Base-by-base conservation (phyloP, 2,329 filamentous ascomycete species). In the Pseudocercospora cruenta region DNA sequence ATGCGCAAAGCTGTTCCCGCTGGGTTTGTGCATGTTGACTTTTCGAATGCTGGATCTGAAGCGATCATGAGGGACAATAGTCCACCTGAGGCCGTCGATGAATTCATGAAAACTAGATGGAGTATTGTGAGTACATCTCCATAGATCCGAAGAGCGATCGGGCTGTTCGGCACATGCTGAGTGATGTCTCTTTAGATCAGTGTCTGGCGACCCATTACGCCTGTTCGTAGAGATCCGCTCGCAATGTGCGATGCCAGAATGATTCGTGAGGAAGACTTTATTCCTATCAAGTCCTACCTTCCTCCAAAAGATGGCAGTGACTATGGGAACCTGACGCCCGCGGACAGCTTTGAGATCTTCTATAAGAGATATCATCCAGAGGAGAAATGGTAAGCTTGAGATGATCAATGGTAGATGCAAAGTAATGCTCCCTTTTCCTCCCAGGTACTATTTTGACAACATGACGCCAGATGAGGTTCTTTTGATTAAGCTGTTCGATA, bases 181-280 rank as follows among this genome's bases (percentile, higher is more conserved):
- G 28, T 31, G 28, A 6, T 8, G 5, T 31, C n/a, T 54, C 14
- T 54, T 31, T 45, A 45, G 39, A 62, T 62, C 21, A 26, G 31
- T 26, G 21, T 31, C 47, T 62, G 60, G 60, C 43, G 60, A 19
- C 60, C 60, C 28, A 54, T 62, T 14, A 47, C n/a, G 19, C 19
- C 47, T 47, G 26, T 62, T 12, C 28, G 16, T 16, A 43, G 39
- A 54, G 51, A 54, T 24, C 51, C 51, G 21, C 51, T 54, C 4
- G 51, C 51, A 22, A 22, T 54, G 16, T 54, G 51, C 22, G 51
- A 54, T 31, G 21, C 51, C 14, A n/a, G 51, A 5, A 54, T 8
- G 16, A 22, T 19, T 24, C 51, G 8, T 22, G 51, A 54, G 21
- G 16, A 54, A 12, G 51, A 54, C n/a, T 31, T 54, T 19, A 9